Conservation (phyloP, 2,329 filamentous ascomycete species). For the Aspergillus ibericus region DNA sequence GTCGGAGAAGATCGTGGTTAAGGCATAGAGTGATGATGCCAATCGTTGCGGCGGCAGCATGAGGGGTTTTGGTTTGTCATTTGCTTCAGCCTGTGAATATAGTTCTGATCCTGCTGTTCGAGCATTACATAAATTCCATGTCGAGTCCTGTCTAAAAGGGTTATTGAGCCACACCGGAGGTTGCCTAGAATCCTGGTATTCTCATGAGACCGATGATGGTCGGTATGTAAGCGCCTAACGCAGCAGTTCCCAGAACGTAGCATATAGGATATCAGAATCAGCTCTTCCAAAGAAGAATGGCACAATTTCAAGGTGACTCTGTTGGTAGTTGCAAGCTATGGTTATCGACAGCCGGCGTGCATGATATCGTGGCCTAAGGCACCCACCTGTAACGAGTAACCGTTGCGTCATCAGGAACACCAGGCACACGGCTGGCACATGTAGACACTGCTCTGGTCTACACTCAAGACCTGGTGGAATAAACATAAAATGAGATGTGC, state of each 20-base stretch:
- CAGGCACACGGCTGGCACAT: background rate
- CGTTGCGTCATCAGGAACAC: constrained; percentile 8
- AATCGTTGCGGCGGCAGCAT: constrained; percentile 9
- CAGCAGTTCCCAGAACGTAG: background rate
- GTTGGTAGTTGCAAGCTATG: background rate
- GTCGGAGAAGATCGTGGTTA: constrained; percentile 49
- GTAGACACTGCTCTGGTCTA: background rate
- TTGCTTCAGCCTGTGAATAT: constrained; percentile 18
- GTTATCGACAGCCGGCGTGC: background rate
- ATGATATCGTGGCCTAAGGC: constrained; percentile 8
- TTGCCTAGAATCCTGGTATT: background rate
- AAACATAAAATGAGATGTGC: constrained; percentile 24
- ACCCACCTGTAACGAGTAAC: background rate
- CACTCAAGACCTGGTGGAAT: background rate
- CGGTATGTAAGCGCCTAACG: background rate
- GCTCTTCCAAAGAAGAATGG: no score
- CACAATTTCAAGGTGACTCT: background rate
- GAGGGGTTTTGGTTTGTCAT: constrained; percentile 13
- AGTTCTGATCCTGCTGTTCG: constrained; percentile 11
- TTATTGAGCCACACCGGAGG: background rate
- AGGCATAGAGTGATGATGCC: constrained; percentile 27
- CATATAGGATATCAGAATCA: no score
- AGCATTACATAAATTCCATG: constrained; percentile 4
- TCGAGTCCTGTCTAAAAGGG: background rate
- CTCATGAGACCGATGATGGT: background rate